These are phyloP conservation scores for Lactifluus pinguis DNA, from an alignment of 768 basidiomycete genomes.

Conservation along the genomic window DNA sequence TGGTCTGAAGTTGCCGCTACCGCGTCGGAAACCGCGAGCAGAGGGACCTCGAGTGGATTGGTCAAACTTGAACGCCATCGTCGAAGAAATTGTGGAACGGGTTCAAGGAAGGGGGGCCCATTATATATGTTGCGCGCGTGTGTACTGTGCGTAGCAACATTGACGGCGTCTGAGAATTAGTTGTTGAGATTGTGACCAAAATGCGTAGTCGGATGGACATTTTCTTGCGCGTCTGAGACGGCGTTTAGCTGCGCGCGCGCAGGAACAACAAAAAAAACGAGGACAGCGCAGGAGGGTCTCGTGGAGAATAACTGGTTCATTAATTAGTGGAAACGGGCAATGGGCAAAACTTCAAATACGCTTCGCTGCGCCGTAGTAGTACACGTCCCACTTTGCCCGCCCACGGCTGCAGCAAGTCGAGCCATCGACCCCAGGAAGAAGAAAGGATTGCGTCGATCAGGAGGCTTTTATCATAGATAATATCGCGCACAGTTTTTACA, in stretches of 20 bases:
- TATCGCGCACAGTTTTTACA: not conserved
- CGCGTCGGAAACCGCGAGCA: not conserved
- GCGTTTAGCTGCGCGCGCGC: constrained; percentile 8
- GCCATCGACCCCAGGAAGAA: not conserved
- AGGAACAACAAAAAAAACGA: not conserved
- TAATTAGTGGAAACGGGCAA: no score
- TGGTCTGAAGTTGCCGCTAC: not conserved
- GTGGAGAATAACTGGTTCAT: no score
- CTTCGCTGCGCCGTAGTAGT: no score
- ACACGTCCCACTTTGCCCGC: no score
- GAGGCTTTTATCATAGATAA: not conserved
- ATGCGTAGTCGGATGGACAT: no score
- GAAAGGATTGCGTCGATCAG: not conserved
- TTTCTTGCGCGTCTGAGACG: no score
- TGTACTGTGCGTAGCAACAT: not conserved
- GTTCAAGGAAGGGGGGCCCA: not conserved
- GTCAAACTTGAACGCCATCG: not conserved
- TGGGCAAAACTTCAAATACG: no score
- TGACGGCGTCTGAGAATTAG: no score
- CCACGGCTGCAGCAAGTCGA: no score
- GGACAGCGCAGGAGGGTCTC: no score
- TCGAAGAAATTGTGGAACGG: not conserved
- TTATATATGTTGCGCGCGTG: not conserved
- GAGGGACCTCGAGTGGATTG: not conserved
- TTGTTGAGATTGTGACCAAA: no score